Evolutionary conservation across 176 grass and related monocot species (phyloP).

Genomic region (Oryza rufipogon): DNA sequence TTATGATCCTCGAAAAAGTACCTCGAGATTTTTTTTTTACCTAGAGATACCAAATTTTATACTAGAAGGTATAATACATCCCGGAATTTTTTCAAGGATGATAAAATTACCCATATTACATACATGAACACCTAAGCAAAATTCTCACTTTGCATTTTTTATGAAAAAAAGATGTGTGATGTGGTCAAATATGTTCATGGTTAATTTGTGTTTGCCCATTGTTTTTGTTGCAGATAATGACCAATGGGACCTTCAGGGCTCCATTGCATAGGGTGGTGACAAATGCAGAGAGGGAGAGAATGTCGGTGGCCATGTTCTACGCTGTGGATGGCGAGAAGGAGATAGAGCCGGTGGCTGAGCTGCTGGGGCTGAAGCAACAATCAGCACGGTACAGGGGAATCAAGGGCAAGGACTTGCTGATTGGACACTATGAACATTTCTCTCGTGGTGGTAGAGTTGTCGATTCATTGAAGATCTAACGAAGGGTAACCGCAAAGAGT

Average conservation of each 20-base stretch:
- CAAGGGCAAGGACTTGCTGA: constrained; percentile 27
- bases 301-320: constrained; percentile 60
- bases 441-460: not conserved
- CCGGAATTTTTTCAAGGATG: too few relatives aligned
- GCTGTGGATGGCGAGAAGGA: constrained; percentile 28
- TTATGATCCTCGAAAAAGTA: too few relatives aligned
- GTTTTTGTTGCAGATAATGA: constrained; percentile 55
- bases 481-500: too few relatives aligned
- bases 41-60: too few relatives aligned
- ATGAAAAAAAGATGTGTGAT: too few relatives aligned
- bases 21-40: too few relatives aligned
- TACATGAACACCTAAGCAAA: not conserved
- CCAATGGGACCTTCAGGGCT: constrained; percentile 46
- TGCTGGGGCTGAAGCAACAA: constrained; percentile 28
- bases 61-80: too few relatives aligned
- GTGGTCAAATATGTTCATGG: not conserved
- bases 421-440: constrained; percentile 14
- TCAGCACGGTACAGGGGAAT: constrained; percentile 46
- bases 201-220: not conserved
- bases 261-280: constrained; percentile 57
- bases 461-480: too few relatives aligned
- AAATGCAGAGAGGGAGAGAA: constrained; percentile 27
- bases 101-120: not conserved
- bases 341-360: constrained; percentile 27
- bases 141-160: too few relatives aligned